Evolutionary conservation across 306 rosid species (phyloP), one percentile per base, ranked within the genome.

Genomic region (Abrus precatorius): DNA sequence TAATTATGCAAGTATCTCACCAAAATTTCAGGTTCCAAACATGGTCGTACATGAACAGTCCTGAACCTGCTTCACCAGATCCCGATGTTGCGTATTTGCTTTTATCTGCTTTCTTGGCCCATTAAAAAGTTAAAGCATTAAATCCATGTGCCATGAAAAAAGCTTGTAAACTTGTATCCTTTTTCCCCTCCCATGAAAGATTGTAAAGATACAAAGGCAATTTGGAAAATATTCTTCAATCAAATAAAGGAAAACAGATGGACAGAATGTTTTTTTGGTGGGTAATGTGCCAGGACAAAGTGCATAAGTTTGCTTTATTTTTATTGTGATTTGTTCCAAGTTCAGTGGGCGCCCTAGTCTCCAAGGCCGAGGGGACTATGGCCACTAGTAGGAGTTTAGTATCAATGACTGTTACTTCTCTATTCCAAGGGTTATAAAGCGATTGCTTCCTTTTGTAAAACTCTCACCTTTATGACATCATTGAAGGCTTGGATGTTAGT

Each of bases 121-220:
- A 87, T 86, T 76, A 72, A 84, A 84, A 76, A 85, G 86, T 40
- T 69, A 83, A 88, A 86, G 92, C 86, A 53, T 81, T 69, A 11
- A 84, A 76, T 86, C 83, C 89, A 86, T 85, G 90, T 88, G 89
- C 88, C 90, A 72, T 74, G 83, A 75, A 71, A 66, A 91, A 80
- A 86, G 91, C 84, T 84, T 64, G 88, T 83, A 80, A 85, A 85
- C 27, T 68, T 79, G 61, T 34, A 59, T 81, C 72, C 69, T 84
- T 84, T 82, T 78, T 45, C 27, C 55, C 48, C 76, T 66, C 64
- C 78, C 55, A 3, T 80, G 80, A 83, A 78, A 72, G 63, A 86
- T 78, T 27, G 71, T 77, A 75, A 76, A 87, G 79, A 76, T 87
- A 67, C 84, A 84, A 85, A 84, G 83, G 83, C 83, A 63, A 64